Evolutionary conservation across 2,329 filamentous ascomycete genomes (phyloP), one percentile per base, ranked within the genome.

Genomic region (Neocatenulostroma microsporum): DNA sequence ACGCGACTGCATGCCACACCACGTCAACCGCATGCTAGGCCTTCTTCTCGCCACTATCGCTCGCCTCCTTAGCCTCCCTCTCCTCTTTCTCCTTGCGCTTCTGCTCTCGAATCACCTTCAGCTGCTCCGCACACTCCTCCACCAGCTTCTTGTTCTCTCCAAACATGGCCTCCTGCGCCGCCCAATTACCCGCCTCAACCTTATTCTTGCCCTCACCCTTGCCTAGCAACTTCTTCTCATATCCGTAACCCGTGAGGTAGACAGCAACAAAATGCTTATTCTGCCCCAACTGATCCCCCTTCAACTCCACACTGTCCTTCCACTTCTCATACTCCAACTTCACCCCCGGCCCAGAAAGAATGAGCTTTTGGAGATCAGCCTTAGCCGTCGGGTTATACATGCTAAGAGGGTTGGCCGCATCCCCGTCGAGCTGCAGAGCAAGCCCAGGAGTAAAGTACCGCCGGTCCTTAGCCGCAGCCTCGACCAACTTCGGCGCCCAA

Each of bases 241-340:
- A 77, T 4, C 82, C 82, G 69, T 78, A 83, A 0, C 81, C 82
- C 14, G 76, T 73, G 19, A 86, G 63, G 48, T 76, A 82, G 0
- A 76, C 70, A 1, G 72, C 80, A 1, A 86, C 69, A 3, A 70
- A 73, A 53, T 74, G 84, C 21, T 45, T 39, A 31, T 54, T 58
- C 37, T 59, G 55, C 7, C 54, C 53, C 18, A 78, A 60, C 13
- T 73, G 69, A 19, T 79, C 58, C 1, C 70, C 72, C 49, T 67
- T 72, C 47, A 80, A 70, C 51, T 72, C 75, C 26, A 67, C 67
- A 43, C 71, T 67, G 3, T 65, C 58, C 21, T 63, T 65, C 44
- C 75, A 63, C 28, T 81, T 74, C 40, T 70, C 47, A 36, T 66
- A 68, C 2, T 57, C 45, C 8, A 68, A 47, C 43, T 59, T 61